Evolutionary conservation across 2,329 filamentous ascomycete genomes (phyloP).

Genomic region (Penicillium sp.): DNA sequence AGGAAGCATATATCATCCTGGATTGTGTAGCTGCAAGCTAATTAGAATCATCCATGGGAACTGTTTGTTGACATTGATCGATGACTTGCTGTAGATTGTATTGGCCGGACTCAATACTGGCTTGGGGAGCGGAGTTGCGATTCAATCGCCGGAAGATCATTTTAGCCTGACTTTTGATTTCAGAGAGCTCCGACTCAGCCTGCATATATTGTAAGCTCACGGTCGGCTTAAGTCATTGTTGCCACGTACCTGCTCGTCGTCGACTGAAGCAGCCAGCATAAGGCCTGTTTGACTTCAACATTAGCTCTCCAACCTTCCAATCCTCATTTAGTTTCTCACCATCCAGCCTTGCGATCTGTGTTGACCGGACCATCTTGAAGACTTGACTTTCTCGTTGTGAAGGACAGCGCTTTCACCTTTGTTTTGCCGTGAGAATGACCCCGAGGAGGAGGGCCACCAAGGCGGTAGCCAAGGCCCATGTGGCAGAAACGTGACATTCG

Average conservation of each 20-base stretch:
- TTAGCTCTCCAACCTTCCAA: conserved; percentile 22
- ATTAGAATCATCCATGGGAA: conserved; percentile 6
- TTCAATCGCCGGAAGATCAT: conserved; percentile 84
- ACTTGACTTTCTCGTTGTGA: conserved; percentile 1
- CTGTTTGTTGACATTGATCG: not conserved
- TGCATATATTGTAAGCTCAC: conserved; percentile 28
- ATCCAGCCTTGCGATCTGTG: conserved; percentile 90
- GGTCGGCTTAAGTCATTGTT: not conserved
- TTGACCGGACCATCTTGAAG: conserved; percentile 76
- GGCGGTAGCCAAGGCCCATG: conserved; percentile 30
- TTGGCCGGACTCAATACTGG: conserved; percentile 80
- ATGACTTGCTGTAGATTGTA: conserved; percentile 78
- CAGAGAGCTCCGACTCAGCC: conserved; percentile 72
- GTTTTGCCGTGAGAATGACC: conserved; percentile 35
- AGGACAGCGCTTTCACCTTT: conserved; percentile 12
- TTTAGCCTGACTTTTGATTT: conserved; percentile 89
- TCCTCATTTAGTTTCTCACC: conserved; percentile 54
- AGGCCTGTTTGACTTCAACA: conserved; percentile 61
- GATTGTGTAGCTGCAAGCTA: conserved; percentile 72
- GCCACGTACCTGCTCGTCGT: conserved; percentile 70
- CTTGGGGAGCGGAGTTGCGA: conserved; percentile 85
- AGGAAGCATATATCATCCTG: conserved; percentile 81
- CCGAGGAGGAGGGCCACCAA: conserved; percentile 21
- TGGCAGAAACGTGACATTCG: conserved; percentile 29
- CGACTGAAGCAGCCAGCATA: conserved; percentile 90